Evolutionary conservation across 441 rosid species (phyloP).

Genomic region (Mallotus japonicus): DNA sequence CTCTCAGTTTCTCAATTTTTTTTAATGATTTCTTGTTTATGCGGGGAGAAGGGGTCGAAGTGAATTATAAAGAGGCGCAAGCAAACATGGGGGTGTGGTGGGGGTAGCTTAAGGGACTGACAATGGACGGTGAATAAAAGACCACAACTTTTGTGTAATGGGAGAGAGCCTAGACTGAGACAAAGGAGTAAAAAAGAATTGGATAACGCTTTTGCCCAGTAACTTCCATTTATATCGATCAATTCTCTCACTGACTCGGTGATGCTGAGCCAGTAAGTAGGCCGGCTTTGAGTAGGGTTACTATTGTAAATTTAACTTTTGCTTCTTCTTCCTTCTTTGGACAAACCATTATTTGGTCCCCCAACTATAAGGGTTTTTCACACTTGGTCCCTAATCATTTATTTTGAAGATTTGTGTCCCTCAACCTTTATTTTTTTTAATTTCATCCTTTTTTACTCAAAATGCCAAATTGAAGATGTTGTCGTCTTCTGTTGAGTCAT

Average conservation of each 20-base stretch:
- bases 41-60: too few species aligned
- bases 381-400: too few species aligned
- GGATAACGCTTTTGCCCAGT: slow-evolving; percentile 5
- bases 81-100: background rate
- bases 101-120: background rate
- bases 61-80: slow-evolving; percentile 1
- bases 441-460: too few species aligned
- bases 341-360: too few species aligned
- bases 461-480: too few species aligned
- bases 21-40: too few species aligned
- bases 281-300: slow-evolving; percentile 14
- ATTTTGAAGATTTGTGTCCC: too few species aligned
- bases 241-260: slow-evolving; percentile 2
- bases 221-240: slow-evolving; percentile 5
- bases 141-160: background rate
- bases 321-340: background rate
- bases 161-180: background rate
- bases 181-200: background rate
- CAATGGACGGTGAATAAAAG: slow-evolving; percentile 14
- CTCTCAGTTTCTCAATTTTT: background rate
- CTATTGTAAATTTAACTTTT: background rate
- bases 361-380: too few species aligned
- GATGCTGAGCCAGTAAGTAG: background rate
- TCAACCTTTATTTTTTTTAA: too few species aligned
- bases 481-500: too few species aligned